Evolutionary conservation across 2,329 filamentous ascomycete genomes (phyloP), one percentile per base, ranked within the genome.

Genomic region (Sporothrix luriei): DNA sequence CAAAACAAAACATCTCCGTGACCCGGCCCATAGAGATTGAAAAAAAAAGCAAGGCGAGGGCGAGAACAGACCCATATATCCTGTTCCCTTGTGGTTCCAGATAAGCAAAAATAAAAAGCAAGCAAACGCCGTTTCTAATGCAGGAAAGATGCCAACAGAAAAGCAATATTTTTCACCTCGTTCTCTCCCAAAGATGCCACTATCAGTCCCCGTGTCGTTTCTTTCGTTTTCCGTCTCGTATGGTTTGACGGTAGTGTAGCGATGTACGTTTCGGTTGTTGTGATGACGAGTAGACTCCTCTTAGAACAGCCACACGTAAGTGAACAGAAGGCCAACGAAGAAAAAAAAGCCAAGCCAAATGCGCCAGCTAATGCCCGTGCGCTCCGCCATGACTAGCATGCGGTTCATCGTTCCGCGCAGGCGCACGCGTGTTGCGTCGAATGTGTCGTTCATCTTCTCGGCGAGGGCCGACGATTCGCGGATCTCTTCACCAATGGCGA

Each of bases 401-500:
- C 94, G 85, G 78, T 93, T 97, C 95, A 99, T 98, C 21, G 96
- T 98, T 68, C 94, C 93, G 57, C 90, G 87, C 72, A 99, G 83
- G 73, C 91, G 87, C 67, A 93, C 81, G 46, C 94, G 84, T 68
- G 94, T 96, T 75, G 87, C 88, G 78, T 98, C 94, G 78, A 98
- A 99, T 5, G 88, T 87, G 77, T 97, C 92, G 79, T 98, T 98
- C 90, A 99, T 97, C 81, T 93, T 94, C 75, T 97, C 93, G 2
- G 93, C 91, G 4, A 98, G 85, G 1, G 92, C 90, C 2, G 92
- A 92, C 16, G 91, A 95, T 73, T 97, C 92, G 75, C 94, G 88
- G 76, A 98, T 98, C 80, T 98, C 95, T 77, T 96, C 92, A 73
- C 95, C 95, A 74, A 99, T 99, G 5, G 94, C 92, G 49, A 92